Base-by-base conservation (phyloP, 2,329 filamentous ascomycete species). In the Microsporum ferrugineum region DNA sequence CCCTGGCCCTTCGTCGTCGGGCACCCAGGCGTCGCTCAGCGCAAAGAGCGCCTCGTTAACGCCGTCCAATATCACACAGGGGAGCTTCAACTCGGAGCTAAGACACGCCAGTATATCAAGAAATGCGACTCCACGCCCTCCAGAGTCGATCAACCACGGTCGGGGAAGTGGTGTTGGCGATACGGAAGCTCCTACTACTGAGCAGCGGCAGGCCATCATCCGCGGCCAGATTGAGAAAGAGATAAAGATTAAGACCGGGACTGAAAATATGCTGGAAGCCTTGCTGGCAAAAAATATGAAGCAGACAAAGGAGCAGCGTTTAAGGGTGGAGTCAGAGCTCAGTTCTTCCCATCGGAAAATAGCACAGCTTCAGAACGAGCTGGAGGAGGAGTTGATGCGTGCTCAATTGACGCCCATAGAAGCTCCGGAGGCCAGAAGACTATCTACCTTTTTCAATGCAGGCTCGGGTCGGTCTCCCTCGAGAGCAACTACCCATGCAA, bases 231-330 rank as follows among this genome's bases (percentile, higher is more conserved):
- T 99, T 65, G 92, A 91, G 67, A 92, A 95, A 69, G 95, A 99
- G 77, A 86, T 91, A 77, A 97, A 97, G 79, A 97, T 99, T 72
- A 96, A 95, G 75, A 88, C 92, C 69, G 94, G 94, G 23, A 96
- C 92, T 62, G 94, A 99, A 78, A 99, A 99, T 72, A 86, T 99
- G 83, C 80, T 99, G 43, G 94, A 99, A 77, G 94, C 94, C 10
- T 78, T 99, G 66, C 90, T 96, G 72, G 83, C 86, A 51, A 99
- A 99, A 76, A 96, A 95, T 73, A 88, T 89, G 53, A 99, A 97
- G 76, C 92, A 97, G 73, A 88, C 88, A 65, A 95, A 91, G 71
- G 92, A 92, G 63, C 89, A 92, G 71, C 83, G 89, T 51, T 79
- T 82, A 63, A 82, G 83, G 67, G 88, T 91, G 33, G 89, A 99